Evolutionary conservation across 2,329 filamentous ascomycete species (phyloP).

Genomic region (Colletotrichum acutatum): DNA sequence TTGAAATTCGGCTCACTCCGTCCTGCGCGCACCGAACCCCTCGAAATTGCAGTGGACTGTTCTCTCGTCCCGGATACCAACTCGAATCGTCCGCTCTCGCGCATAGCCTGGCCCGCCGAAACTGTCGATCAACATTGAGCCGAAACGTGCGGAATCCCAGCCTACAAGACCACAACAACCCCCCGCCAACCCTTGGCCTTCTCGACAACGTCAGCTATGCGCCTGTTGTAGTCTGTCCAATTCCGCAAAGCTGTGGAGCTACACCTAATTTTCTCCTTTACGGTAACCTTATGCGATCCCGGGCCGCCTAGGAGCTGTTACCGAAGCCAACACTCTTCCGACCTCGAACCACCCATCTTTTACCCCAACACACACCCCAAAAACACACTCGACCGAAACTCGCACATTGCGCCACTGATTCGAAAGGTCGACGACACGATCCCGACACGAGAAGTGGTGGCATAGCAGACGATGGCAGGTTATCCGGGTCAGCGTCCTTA

Average conservation of each 20-base stretch:
- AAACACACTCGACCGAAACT: not conserved
- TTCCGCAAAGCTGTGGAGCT: slow-evolving; percentile 35
- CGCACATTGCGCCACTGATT: slow-evolving; percentile 2
- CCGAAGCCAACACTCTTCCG: slow-evolving; percentile 18
- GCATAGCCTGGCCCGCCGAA: slow-evolving; percentile 44
- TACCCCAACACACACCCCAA: not conserved
- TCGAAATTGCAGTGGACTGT: slow-evolving; percentile 35
- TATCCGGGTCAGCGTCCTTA: slow-evolving; percentile 61
- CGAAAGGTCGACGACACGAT: not conserved
- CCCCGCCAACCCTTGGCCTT: slow-evolving; percentile 19
- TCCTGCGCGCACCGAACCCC: slow-evolving; percentile 12
- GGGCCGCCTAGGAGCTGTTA: slow-evolving; percentile 15
- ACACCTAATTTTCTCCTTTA: slow-evolving; percentile 30
- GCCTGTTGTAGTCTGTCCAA: slow-evolving; percentile 26
- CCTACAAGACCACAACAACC: not conserved
- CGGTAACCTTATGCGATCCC: slow-evolving; percentile 20
- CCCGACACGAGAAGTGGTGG: slow-evolving; percentile 6
- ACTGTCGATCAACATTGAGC: slow-evolving; percentile 51
- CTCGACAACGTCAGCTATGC: slow-evolving; percentile 20
- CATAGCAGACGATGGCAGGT: slow-evolving; percentile 31
- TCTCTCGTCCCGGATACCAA: slow-evolving; percentile 3
- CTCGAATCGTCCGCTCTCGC: slow-evolving; percentile 33
- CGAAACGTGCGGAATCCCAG: slow-evolving; percentile 44
- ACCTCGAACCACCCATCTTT: not conserved
- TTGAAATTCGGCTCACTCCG: not conserved